Evolutionary conservation across 2,329 filamentous ascomycete genomes (phyloP).

Genomic region (Fusarium palustre): DNA sequence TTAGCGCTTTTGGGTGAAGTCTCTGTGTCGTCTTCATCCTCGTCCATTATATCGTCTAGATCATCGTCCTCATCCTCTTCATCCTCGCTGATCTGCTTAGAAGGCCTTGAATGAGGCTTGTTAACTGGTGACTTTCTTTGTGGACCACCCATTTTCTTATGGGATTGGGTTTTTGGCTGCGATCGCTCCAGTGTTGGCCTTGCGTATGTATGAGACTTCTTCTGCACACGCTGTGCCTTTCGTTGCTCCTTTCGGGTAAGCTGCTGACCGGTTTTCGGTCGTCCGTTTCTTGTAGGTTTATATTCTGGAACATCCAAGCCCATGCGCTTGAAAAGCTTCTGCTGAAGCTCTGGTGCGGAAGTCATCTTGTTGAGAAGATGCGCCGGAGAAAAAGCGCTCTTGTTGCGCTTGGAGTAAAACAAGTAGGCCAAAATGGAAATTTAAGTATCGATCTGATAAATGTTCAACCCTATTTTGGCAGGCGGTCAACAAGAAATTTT

Average conservation of each 20-base stretch:
- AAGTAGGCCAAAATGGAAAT: constrained; percentile 3
- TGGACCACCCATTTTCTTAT: constrained; percentile 12
- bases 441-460: constrained; percentile 15
- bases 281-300: constrained; percentile 24
- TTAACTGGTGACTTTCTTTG: constrained; percentile 8
- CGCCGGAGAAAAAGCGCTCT: neutral
- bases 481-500: constrained; percentile 12
- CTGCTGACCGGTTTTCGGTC: constrained; percentile 32
- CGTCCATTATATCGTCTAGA: constrained; percentile 41
- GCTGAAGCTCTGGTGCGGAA: constrained; percentile 51
- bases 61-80: constrained; percentile 40
- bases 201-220: constrained; percentile 60
- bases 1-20: constrained; percentile 45
- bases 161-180: neutral
- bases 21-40: constrained; percentile 38
- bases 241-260: constrained; percentile 71
- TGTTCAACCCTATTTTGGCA: constrained; percentile 19
- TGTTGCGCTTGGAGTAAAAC: neutral
- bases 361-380: constrained; percentile 18
- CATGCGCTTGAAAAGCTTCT: constrained; percentile 54
- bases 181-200: constrained; percentile 32
- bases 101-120: constrained; percentile 7
- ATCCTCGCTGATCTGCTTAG: constrained; percentile 23
- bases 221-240: constrained; percentile 72
- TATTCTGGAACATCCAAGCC: constrained; percentile 50